phyloP scores from a whole-genome alignment of 2,329 filamentous ascomycete genomes.

The Fusarium napiforme region DNA sequence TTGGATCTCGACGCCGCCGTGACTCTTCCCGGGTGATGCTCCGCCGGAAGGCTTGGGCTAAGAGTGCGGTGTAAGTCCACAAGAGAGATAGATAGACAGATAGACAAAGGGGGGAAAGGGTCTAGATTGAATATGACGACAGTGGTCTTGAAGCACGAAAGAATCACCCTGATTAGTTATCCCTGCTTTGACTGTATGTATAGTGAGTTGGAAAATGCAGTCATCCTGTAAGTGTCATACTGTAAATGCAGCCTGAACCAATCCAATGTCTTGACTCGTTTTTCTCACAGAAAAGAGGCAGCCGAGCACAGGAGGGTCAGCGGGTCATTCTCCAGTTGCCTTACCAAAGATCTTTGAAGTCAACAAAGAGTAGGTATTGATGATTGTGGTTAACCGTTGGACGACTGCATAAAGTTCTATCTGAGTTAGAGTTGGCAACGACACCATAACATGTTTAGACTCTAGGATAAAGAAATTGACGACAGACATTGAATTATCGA shows the following conservation, averaged over 20 bases:
- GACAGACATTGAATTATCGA: neutral
- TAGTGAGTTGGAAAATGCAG: constrained; percentile 10
- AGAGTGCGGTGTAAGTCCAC: neutral
- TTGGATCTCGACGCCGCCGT: constrained; percentile 11
- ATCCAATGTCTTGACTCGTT: neutral
- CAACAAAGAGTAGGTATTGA: neutral
- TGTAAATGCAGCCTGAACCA: constrained; percentile 12
- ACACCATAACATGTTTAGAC: neutral
- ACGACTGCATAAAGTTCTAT: neutral
- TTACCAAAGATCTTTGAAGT: neutral
- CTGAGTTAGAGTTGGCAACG: neutral
- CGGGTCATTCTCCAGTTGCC: neutral
- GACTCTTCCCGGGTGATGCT: constrained; percentile 17
- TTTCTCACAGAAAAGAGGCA: constrained; percentile 14
- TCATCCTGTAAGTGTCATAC: constrained; percentile 20
- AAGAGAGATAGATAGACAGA: neutral
- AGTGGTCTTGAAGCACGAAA: neutral
- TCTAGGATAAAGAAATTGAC: neutral
- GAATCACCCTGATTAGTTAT: neutral
- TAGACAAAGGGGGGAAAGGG: neutral
- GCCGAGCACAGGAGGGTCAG: neutral
- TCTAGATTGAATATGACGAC: constrained; percentile 12
- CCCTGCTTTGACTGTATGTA: neutral
- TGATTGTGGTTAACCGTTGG: neutral
- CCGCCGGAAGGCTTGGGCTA: neutral